Conservation (phyloP, 2,329 filamentous ascomycete genomes). For the Aspergillus brunneoviolaceus region DNA sequence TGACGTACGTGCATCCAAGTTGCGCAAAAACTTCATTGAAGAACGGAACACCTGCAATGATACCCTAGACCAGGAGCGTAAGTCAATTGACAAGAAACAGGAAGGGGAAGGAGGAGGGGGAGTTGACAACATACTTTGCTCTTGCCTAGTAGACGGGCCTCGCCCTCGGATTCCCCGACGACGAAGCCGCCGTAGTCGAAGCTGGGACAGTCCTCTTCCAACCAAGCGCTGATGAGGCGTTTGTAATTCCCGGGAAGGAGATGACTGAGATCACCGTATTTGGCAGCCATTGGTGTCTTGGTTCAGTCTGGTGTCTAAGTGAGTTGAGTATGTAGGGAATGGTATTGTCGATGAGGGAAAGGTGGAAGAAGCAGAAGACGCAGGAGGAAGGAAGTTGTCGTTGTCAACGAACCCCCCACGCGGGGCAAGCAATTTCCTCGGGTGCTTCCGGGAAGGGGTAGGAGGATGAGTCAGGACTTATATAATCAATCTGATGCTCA, state of each 20-base stretch:
- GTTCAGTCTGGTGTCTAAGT: background rate
- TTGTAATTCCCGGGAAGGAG: slow-evolving; percentile 86
- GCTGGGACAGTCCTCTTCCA: slow-evolving; percentile 92
- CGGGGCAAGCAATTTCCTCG: slow-evolving; percentile 2
- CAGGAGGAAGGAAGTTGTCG: background rate
- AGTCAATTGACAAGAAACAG: background rate
- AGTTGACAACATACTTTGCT: slow-evolving; percentile 45
- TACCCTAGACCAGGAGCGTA: slow-evolving; percentile 51
- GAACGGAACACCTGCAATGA: slow-evolving; percentile 90
- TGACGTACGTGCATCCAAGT: slow-evolving; percentile 71
- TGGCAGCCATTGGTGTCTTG: slow-evolving; percentile 51
- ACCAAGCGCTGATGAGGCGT: slow-evolving; percentile 75
- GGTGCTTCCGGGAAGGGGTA: background rate
- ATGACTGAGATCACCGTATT: slow-evolving; percentile 63
- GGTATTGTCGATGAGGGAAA: background rate
- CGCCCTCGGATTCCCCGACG: slow-evolving; percentile 62
- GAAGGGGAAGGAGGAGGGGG: background rate
- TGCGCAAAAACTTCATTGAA: slow-evolving; percentile 91
- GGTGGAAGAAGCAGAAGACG: background rate
- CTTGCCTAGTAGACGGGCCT: slow-evolving; percentile 57
- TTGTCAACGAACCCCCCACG: background rate
- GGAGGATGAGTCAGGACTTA: background rate
- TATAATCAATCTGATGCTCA: too few relatives aligned
- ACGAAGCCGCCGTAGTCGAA: slow-evolving; percentile 98
- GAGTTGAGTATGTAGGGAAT: background rate